phyloP scores from a whole-genome alignment of 2,329 filamentous ascomycete genomes.

The Bretziella fagacearum region DNA sequence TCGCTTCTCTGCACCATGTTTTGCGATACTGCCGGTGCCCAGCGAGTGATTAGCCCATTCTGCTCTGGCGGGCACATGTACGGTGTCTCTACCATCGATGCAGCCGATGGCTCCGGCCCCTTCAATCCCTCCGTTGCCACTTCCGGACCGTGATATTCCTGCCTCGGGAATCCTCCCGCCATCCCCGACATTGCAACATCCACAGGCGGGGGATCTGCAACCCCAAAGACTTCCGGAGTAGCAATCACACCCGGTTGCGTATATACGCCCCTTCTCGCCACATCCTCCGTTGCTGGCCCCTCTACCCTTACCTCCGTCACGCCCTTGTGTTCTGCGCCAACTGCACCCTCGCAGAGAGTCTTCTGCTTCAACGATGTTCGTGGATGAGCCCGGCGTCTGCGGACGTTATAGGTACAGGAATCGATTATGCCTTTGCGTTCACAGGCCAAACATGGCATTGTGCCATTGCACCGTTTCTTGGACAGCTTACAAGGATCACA shows the following conservation, averaged over 20 bases:
- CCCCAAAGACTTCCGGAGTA: too few species aligned
- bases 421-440: constrained; percentile 10
- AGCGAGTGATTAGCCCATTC: not conserved
- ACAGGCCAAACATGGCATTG: constrained; percentile 13
- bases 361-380: constrained; percentile 1
- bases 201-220: too few species aligned
- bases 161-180: too few species aligned
- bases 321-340: not conserved
- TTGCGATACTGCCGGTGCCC: not conserved
- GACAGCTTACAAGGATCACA: constrained; percentile 15
- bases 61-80: too few species aligned
- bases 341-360: not conserved
- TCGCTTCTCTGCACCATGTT: too few species aligned
- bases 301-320: not conserved
- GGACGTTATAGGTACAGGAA: constrained; percentile 5
- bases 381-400: not conserved
- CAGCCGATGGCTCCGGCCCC: not conserved
- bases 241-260: not conserved
- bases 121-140: too few species aligned
- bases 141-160: too few species aligned
- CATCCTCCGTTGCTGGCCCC: not conserved
- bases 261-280: not conserved
- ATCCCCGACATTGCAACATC: too few species aligned
- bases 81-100: too few species aligned
- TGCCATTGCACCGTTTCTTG: constrained; percentile 16